Base-by-base conservation (phyloP, 179 eudicot species). In the Beta macrorhiza region DNA sequence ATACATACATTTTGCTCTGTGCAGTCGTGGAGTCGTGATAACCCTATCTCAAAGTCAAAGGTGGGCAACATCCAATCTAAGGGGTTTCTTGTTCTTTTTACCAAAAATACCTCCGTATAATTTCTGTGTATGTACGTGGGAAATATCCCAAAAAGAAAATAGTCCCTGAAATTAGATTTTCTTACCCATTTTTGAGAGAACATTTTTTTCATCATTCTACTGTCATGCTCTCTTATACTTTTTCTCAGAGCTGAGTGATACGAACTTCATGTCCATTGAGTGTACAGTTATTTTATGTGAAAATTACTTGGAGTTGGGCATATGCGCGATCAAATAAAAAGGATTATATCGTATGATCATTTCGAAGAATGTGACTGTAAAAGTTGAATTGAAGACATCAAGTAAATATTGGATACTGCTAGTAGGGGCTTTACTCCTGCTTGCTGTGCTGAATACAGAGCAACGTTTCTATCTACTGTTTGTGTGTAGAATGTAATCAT, bases 221-320 rank as follows among this genome's bases (percentile, higher is more conserved):
- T 0, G 5, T 2, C 12, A 8, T 20, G 1, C 32, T 7, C 12
- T 11, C 42, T 12, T 65, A 14, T 32, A 13, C 29, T 25, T 29
- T 29, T 29, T 32, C 5, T 25, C 11, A 9, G 44, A 65, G 16
- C 52, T 15, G 72, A 51, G 72, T 44, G 22, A 52, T 49, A 20
- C 42, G 56, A 64, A 74, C 37, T 74, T 74, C 10, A 13, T 74
- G 77, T 56, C 45, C 77, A 25, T 14, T 32, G 77, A 74, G 20
- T 74, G 49, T 56, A 74, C 32, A 57, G 78, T 57, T 56, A 42
- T 56, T 57, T 16, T 19, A 32, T 56, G 52, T 57, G 65, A 9
- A 57, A 55, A 74, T 25, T 20, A 55, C n/a, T 51, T 13, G 76
- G 76, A 73, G 47, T 56, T 16, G 49, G 37, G 45, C 62, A 73